Percentiles rank a stretch among this genome's conserved stretches.
These are phyloP conservation scores for Eragrostis nindensis DNA, from an alignment of 176 grass and related monocot genomes.

Conservation along the genomic window DNA sequence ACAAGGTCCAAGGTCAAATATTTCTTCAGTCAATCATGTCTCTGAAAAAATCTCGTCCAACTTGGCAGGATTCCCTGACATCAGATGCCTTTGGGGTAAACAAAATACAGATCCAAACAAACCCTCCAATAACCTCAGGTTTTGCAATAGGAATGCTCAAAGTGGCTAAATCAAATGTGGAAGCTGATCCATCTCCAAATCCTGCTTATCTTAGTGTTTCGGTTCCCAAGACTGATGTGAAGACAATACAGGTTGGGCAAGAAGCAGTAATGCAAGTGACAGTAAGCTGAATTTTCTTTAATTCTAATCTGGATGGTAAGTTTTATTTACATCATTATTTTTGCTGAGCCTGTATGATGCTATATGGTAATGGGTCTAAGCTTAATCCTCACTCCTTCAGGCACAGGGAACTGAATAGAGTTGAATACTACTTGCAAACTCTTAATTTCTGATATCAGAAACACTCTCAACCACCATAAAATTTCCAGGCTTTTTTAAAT, in stretches of 20 bases:
- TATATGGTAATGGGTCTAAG: slow-evolving; percentile 23
- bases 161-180: slow-evolving; percentile 48
- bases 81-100: slow-evolving; percentile 51
- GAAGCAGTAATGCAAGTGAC: slow-evolving; percentile 60
- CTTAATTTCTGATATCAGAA: no score
- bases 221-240: slow-evolving; percentile 55
- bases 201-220: slow-evolving; percentile 81
- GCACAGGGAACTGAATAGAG: background rate
- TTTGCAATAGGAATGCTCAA: slow-evolving; percentile 45
- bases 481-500: no score
- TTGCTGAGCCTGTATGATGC: background rate
- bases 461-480: no score
- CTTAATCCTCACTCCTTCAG: slow-evolving; percentile 13
- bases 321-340: slow-evolving; percentile 28
- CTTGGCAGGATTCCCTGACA: slow-evolving; percentile 38
- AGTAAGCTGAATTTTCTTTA: slow-evolving; percentile 30
- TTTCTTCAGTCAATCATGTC: slow-evolving; percentile 55
- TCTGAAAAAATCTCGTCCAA: slow-evolving; percentile 43
- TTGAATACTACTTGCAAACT: no score
- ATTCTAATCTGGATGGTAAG: slow-evolving; percentile 28
- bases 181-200: slow-evolving; percentile 46
- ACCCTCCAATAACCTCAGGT: slow-evolving; percentile 81
- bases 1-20: slow-evolving; percentile 57
- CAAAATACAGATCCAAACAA: slow-evolving; percentile 77
- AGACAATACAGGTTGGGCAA: slow-evolving; percentile 35